A percentile compares a stretch with the other conserved stretches of the same genome.
phyloP scores from a whole-genome alignment of 169 alveolate genomes.

The Plasmodium blacklocki region DNA sequence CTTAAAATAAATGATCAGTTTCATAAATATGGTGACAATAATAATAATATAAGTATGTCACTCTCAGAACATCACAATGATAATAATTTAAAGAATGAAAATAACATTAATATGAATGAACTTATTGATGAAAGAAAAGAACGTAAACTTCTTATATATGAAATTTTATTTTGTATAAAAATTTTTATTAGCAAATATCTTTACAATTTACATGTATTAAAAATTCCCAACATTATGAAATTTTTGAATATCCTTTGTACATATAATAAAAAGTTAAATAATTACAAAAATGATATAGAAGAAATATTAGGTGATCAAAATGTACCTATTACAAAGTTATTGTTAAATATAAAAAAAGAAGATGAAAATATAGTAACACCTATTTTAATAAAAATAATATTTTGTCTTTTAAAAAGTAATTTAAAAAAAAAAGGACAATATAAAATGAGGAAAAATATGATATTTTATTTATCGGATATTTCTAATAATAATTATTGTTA shows the following conservation, averaged over 20 bases:
- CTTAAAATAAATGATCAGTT: conserved; percentile 16
- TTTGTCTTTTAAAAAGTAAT: conserved; percentile 57
- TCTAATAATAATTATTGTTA: conserved; percentile 54
- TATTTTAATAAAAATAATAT: conserved; percentile 67
- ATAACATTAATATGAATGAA: background rate
- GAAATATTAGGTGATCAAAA: conserved; percentile 39
- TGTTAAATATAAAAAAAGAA: conserved; percentile 73
- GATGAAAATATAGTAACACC: conserved; percentile 40
- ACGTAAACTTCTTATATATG: background rate
- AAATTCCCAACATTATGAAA: conserved; percentile 19
- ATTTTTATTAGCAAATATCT: conserved; percentile 27
- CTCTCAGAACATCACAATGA: background rate
- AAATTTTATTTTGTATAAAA: conserved; percentile 19
- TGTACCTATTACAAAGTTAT: conserved; percentile 35
- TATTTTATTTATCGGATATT: conserved; percentile 58
- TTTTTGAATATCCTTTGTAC: conserved; percentile 43
- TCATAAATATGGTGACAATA: background rate
- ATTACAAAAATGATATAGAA: conserved; percentile 61
- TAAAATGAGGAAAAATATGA: conserved; percentile 45
- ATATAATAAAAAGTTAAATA: conserved; percentile 47
- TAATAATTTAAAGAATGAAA: no score
- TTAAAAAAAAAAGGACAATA: conserved; percentile 34
- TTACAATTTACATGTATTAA: conserved; percentile 33
- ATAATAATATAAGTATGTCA: background rate
- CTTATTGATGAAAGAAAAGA: background rate